Evolutionary conservation across 805 yeast species (phyloP).

Genomic region (Candida corydali): DNA sequence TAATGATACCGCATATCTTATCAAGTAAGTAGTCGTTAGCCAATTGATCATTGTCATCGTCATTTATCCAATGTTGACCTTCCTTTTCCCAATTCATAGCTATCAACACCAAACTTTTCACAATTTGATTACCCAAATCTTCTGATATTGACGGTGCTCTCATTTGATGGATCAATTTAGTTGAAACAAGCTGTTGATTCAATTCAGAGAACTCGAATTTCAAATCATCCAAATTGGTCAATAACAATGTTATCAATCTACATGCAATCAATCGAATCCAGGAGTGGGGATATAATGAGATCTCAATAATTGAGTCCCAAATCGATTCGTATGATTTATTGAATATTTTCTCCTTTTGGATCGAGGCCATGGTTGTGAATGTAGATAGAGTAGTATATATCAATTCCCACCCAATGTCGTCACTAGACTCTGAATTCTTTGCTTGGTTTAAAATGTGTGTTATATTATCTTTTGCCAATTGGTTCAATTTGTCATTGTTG

Average conservation of each 20-base stretch:
- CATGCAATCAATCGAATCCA: slow-evolving; percentile 79
- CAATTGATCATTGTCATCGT: slow-evolving; percentile 13
- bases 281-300: slow-evolving; percentile 79
- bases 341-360: slow-evolving; percentile 29
- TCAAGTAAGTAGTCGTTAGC: slow-evolving; percentile 60
- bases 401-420: slow-evolving; percentile 67
- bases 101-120: slow-evolving; percentile 62
- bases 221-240: slow-evolving; percentile 37
- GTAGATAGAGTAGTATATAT: slow-evolving; percentile 63
- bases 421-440: slow-evolving; percentile 31
- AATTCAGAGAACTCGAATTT: slow-evolving; percentile 32
- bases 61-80: slow-evolving; percentile 29
- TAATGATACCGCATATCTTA: slow-evolving; percentile 59
- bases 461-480: slow-evolving; percentile 24
- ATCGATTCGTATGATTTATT: slow-evolving; percentile 25
- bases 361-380: slow-evolving; percentile 39
- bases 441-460: slow-evolving; percentile 19
- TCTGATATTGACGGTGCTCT: slow-evolving; percentile 73
- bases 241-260: slow-evolving; percentile 52
- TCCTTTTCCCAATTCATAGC: slow-evolving; percentile 58
- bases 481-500: slow-evolving; percentile 35
- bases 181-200: slow-evolving; percentile 64
- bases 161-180: slow-evolving; percentile 69
- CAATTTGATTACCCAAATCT: slow-evolving; percentile 56
- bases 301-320: slow-evolving; percentile 51